A percentile compares a stretch with the other conserved stretches of the same genome.
These are phyloP conservation scores for Boletus pseudopeckii DNA, from an alignment of 768 basidiomycete genomes.

Conservation along the genomic window DNA sequence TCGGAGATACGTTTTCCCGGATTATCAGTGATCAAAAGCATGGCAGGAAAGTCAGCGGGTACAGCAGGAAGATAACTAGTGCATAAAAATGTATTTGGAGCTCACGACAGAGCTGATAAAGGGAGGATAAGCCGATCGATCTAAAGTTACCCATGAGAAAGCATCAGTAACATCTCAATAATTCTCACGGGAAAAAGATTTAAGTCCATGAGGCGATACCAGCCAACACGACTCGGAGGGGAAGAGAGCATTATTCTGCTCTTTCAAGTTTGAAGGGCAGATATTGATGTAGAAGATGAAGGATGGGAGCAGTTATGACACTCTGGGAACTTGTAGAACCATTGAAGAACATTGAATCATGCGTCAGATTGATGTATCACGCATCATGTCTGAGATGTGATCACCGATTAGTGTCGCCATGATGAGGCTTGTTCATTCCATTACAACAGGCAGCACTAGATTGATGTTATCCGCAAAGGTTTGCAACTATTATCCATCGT, in stretches of 20 bases:
- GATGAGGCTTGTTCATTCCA: neutral
- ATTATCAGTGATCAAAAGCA: conserved; percentile 2
- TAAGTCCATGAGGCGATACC: neutral
- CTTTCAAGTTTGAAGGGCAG: neutral
- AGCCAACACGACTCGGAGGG: neutral
- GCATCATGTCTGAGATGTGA: neutral
- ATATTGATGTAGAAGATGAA: too few relatives aligned
- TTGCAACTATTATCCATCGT: neutral
- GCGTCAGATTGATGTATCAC: too few relatives aligned
- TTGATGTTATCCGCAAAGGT: neutral
- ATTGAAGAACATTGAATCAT: too few relatives aligned
- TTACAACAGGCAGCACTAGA: neutral
- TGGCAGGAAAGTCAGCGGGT: conserved; percentile 9
- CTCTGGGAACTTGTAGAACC: too few relatives aligned
- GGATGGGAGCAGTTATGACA: neutral
- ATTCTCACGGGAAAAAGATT: neutral
- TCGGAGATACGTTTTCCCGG: conserved; percentile 1
- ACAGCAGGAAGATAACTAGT: neutral
- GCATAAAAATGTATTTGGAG: neutral
- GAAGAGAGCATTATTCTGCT: neutral
- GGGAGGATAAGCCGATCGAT: neutral
- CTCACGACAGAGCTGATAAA: conserved; percentile 1
- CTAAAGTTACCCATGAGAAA: conserved; percentile 3
- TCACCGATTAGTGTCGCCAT: neutral
- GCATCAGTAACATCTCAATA: neutral